Conservation (phyloP, 2,329 filamentous ascomycete species). For the Trichoderma cornu-damae region DNA sequence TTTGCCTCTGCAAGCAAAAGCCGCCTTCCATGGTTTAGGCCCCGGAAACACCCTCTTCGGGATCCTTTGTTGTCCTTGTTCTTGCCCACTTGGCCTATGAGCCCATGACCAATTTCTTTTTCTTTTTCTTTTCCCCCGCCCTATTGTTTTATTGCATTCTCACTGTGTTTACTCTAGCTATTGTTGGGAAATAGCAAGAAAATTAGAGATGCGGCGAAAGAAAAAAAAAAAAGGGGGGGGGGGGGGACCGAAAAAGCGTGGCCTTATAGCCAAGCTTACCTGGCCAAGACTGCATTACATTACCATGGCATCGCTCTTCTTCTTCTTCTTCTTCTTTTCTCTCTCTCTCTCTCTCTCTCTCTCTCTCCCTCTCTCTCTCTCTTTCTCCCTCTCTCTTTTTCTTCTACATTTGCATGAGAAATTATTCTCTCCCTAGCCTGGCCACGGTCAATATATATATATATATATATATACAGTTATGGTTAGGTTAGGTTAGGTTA, state of each 20-base stretch:
- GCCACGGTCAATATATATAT: no score
- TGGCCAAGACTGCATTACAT: slow-evolving; percentile 6
- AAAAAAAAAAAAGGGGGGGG: neutral
- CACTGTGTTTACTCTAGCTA: neutral
- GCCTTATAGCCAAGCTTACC: neutral
- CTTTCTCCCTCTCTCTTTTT: neutral
- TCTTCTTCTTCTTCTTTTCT: neutral
- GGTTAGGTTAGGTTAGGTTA: neutral
- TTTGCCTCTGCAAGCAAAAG: neutral
- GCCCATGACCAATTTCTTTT: neutral
- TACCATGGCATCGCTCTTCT: neutral
- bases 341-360: neutral
- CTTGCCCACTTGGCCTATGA: neutral
- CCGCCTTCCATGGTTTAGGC: neutral
- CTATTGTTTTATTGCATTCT: neutral
- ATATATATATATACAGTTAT: neutral
- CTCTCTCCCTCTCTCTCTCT: neutral
- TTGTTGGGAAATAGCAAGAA: neutral
- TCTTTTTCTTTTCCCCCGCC: neutral
- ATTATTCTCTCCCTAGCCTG: neutral
- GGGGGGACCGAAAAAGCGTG: neutral
- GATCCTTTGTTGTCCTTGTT: neutral
- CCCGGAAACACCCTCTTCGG: neutral
- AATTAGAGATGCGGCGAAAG: neutral
- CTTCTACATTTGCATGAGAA: neutral